Base-by-base conservation (phyloP, 768 basidiomycete genomes). In the Panaeolus papilionaceus region DNA sequence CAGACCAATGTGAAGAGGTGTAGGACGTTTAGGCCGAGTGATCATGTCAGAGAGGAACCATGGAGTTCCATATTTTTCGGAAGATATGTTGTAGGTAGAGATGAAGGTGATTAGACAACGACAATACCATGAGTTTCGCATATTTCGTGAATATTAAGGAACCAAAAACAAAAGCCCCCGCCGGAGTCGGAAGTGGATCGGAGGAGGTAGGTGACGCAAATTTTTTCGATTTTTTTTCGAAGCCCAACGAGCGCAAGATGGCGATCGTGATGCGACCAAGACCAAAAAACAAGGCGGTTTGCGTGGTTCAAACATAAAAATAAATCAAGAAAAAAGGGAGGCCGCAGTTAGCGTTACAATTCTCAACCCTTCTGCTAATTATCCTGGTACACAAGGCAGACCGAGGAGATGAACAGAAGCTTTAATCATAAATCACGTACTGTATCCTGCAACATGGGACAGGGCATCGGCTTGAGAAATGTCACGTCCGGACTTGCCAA, bases 381-480 rank as follows among this genome's bases (percentile, higher is more conserved):
- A 58, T 58, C 54, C 54, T 58, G 26, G 28, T 58, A 58, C 54
- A 37, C 23, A 23, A 49, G 37, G 54, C 28, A 58, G 33, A 58
- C 54, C 54, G 54, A 58, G 54, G 54, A 58, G 54, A 58, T 37
- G 54, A 16, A 20, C n/a, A 58, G 54, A 58, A 58, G 54, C 28
- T 58, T 58, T 58, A 58, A 58, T 58, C 14, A 58, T 12, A 58
- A 33, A 33, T 45, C 26, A 79, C 87, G 62, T 72, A 97, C 96
- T 90, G 78, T 99, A 99, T 44, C 98, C 98, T 3, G 95, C 94
- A 66, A 99, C 87, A 74, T 97, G 88, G 0, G 87, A 82, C 44
- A 88, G 85, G 8, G 95, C 95, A 58, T 90, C 81, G 3, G 83
- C 82, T 74, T 88, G 87, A 2, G 89, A 78, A 73, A 99, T 94